Percentiles rank a stretch among this genome's conserved stretches.
These are phyloP conservation scores for Fraxinus anomala DNA, from an alignment of 257 asterid genomes.

Conservation along the genomic window DNA sequence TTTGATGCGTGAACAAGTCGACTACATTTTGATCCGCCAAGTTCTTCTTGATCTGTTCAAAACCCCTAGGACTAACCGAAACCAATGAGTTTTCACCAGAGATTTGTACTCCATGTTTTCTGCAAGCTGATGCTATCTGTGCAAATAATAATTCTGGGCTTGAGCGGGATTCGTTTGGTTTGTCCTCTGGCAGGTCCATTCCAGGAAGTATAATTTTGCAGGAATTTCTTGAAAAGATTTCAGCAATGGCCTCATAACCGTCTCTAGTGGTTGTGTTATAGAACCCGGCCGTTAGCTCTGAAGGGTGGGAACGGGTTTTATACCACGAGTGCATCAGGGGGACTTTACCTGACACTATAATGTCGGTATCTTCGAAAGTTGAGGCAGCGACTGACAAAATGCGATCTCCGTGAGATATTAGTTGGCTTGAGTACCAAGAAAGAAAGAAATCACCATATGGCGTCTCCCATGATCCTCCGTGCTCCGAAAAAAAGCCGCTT, in stretches of 20 bases:
- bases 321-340: conserved; percentile 60
- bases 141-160: conserved; percentile 59
- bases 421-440: conserved; percentile 71
- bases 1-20: conserved; percentile 61
- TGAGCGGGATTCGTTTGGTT: conserved; percentile 39
- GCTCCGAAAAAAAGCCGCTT: conserved; percentile 63
- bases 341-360: conserved; percentile 60
- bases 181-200: conserved; percentile 57
- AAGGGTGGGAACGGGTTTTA: conserved; percentile 69
- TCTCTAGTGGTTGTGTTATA: conserved; percentile 66
- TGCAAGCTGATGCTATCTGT: conserved; percentile 53
- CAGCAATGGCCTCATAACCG: conserved; percentile 58
- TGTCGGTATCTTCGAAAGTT: conserved; percentile 45
- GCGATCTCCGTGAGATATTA: conserved; percentile 65
- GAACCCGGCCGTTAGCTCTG: conserved; percentile 69
- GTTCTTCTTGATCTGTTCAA: conserved; percentile 57
- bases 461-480: conserved; percentile 78
- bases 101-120: conserved; percentile 39
- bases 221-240: conserved; percentile 55
- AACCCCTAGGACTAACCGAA: conserved; percentile 41
- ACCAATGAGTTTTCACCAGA: conserved; percentile 56
- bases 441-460: conserved; percentile 81
- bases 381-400: conserved; percentile 66
- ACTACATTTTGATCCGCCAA: conserved; percentile 45
- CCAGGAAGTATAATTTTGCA: conserved; percentile 67